These are phyloP conservation scores for Sugiyamaella novakii DNA, from an alignment of 1,139 yeast species.

Conservation along the genomic window DNA sequence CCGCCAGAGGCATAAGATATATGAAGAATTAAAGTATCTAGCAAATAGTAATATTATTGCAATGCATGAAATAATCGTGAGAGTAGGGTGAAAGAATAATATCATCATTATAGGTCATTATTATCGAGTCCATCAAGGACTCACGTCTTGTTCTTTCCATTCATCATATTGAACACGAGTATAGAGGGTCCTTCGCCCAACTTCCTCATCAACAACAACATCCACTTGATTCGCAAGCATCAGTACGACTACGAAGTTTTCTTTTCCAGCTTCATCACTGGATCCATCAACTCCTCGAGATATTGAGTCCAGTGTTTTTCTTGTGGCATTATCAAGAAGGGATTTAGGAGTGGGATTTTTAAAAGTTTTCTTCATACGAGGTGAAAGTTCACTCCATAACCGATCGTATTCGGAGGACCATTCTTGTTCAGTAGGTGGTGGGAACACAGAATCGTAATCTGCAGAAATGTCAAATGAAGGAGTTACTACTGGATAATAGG, in stretches of 20 bases:
- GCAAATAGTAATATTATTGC: too few species aligned
- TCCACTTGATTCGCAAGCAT: slow-evolving; percentile 76
- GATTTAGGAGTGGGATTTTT: slow-evolving; percentile 73
- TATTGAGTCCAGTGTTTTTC: slow-evolving; percentile 65
- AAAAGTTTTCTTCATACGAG: slow-evolving; percentile 62
- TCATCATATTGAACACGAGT: slow-evolving; percentile 47
- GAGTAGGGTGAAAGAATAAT: too few species aligned
- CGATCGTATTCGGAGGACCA: slow-evolving; percentile 65
- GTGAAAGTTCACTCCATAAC: slow-evolving; percentile 64
- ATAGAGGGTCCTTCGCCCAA: slow-evolving; percentile 51
- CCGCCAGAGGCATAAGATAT: neutral
- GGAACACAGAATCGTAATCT: slow-evolving; percentile 27
- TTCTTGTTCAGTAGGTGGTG: slow-evolving; percentile 61
- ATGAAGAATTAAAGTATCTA: too few species aligned
- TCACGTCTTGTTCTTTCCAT: slow-evolving; percentile 78
- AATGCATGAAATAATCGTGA: too few species aligned
- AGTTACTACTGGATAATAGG: slow-evolving; percentile 31
- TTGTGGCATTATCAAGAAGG: slow-evolving; percentile 57
- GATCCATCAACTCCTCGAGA: slow-evolving; percentile 84
- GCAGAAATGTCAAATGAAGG: slow-evolving; percentile 27
- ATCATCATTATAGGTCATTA: too few species aligned
- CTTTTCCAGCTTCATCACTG: slow-evolving; percentile 65
- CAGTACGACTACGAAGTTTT: slow-evolving; percentile 69
- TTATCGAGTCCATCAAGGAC: slow-evolving; percentile 57
- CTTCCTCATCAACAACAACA: slow-evolving; percentile 52